Percentiles rank a stretch among this genome's conserved stretches.
Conservation (phyloP, 2,329 filamentous ascomycete species). For the Hirsutella rhossiliensis region DNA sequence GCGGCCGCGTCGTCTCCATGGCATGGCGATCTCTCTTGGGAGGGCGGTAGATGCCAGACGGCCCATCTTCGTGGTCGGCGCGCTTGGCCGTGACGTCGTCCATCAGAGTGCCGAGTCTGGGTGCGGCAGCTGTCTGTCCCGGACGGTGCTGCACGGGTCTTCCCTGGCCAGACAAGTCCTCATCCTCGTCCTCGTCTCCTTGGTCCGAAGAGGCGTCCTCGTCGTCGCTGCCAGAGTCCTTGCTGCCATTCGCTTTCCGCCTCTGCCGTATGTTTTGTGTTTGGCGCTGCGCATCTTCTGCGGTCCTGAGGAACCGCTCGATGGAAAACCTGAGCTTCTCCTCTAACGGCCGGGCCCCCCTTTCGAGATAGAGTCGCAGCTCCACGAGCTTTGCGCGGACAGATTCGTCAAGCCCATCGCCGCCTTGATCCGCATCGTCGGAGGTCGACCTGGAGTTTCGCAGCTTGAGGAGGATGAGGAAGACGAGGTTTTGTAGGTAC, state of each 20-base stretch:
- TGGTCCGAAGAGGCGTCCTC: conserved; percentile 17
- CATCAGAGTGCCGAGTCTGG: conserved; percentile 19
- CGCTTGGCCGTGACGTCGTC: conserved; percentile 19
- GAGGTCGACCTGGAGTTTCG: conserved; percentile 35
- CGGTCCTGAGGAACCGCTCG: conserved; percentile 82
- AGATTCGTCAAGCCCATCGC: conserved; percentile 42
- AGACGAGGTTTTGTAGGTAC: conserved; percentile 89
- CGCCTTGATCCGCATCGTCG: conserved; percentile 12
- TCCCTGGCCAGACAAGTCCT: conserved; percentile 18
- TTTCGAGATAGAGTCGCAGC: conserved; percentile 83
- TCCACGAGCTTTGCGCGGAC: conserved; percentile 83
- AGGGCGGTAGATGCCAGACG: conserved; percentile 71
- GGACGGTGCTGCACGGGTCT: conserved; percentile 6
- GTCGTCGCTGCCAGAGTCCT: conserved; percentile 7
- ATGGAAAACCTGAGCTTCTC: conserved; percentile 89
- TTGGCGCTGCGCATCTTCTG: conserved; percentile 55
- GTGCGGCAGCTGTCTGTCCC: conserved; percentile 12
- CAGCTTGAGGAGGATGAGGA: conserved; percentile 72
- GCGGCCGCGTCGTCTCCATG: conserved; percentile 60
- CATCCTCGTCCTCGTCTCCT: conserved; percentile 20
- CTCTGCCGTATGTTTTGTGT: conserved; percentile 20
- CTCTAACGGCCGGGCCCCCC: conserved; percentile 82
- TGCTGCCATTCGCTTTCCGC: conserved; percentile 14
- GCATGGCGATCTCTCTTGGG: conserved; percentile 78
- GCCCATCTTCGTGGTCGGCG: conserved; percentile 18